phyloP scores from a whole-genome alignment of 73 alveolate genomes.

The Uronychia setigera region DNA sequence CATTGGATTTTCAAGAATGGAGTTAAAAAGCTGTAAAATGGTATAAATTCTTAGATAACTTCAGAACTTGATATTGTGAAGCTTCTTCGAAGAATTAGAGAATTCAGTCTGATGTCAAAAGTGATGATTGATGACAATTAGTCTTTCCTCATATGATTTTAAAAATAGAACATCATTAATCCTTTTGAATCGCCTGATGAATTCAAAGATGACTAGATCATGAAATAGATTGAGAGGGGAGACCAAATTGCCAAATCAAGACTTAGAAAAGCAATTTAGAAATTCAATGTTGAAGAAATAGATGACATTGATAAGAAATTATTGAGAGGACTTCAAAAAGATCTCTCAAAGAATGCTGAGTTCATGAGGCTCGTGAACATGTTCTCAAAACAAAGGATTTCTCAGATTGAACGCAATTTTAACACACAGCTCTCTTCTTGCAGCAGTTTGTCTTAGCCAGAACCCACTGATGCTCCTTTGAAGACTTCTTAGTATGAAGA shows the following conservation, averaged over 20 bases:
- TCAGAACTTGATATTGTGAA: neutral
- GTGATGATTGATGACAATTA: neutral
- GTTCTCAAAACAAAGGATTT: neutral
- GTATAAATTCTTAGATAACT: neutral
- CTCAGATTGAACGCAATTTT: neutral
- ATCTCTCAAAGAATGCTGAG: neutral
- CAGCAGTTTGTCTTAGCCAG: neutral
- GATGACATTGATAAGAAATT: neutral
- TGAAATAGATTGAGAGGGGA: neutral
- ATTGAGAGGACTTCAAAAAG: neutral
- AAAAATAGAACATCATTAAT: neutral
- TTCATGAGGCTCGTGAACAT: neutral
- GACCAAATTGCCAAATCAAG: neutral
- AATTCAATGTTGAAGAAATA: neutral
- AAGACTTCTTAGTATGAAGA: no score
- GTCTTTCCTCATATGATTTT: neutral
- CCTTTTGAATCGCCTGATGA: slow-evolving; percentile 1
- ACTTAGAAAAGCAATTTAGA: neutral
- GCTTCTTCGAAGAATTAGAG: neutral
- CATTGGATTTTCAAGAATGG: neutral
- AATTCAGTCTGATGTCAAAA: neutral
- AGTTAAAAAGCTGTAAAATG: neutral
- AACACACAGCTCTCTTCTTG: neutral
- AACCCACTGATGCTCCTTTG: no score
- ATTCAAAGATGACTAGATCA: neutral